These are phyloP conservation scores for Ascomycota sp. DNA, from an alignment of 2,329 filamentous ascomycete species.

Conservation along the genomic window DNA sequence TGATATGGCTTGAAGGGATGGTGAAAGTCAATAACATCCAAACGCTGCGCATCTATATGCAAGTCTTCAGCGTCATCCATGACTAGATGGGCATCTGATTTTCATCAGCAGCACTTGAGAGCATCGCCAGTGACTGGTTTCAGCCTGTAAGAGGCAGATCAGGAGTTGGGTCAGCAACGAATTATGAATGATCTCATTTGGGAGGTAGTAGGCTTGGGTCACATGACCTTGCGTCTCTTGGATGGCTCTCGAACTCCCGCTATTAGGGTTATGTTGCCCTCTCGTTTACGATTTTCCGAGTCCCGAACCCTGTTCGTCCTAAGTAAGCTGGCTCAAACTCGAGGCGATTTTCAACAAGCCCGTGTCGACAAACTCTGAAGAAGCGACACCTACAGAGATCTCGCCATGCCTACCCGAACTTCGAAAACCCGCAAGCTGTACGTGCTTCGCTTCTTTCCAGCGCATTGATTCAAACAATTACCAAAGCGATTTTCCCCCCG, in stretches of 20 bases:
- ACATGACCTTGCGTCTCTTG: constrained; percentile 7
- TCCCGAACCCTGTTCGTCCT: constrained; percentile 5
- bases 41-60: constrained; percentile 4
- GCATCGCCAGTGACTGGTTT: no score
- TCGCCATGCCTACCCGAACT: constrained; percentile 53
- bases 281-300: constrained; percentile 16
- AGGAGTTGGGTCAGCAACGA: no score
- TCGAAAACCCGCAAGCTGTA: constrained; percentile 65
- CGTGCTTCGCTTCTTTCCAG: constrained; percentile 15
- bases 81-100: background rate
- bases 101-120: no score
- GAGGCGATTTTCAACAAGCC: constrained; percentile 16
- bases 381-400: constrained; percentile 23
- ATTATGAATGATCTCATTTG: no score
- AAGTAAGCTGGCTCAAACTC: constrained; percentile 15
- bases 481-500: no score
- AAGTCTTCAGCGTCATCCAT: constrained; percentile 2
- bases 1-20: constrained; percentile 78
- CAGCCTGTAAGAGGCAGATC: no score
- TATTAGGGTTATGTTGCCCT: constrained; percentile 22
- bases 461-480: no score
- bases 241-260: no score
- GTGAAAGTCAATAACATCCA: constrained; percentile 42
- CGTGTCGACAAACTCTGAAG: constrained; percentile 16
- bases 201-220: constrained; percentile 3